These are phyloP conservation scores for Ceratobasidium theobromae DNA, from an alignment of 1,284 basidiomycete species.

Conservation along the genomic window DNA sequence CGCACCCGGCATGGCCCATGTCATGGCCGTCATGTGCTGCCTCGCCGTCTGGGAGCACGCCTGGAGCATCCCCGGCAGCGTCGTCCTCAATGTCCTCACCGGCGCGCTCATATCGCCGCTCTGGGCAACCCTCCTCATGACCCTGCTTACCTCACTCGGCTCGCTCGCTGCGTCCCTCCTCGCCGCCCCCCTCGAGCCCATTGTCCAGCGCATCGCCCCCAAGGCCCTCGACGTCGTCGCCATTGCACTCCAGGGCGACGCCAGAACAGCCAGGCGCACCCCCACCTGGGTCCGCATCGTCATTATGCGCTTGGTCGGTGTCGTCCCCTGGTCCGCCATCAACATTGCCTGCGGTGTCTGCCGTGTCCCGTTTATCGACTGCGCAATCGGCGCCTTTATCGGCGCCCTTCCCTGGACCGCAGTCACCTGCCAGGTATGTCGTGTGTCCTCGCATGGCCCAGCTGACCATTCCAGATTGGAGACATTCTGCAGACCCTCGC, in stretches of 20 bases:
- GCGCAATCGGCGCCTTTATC: slow-evolving; percentile 78
- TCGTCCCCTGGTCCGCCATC: slow-evolving; percentile 92
- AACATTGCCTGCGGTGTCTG: slow-evolving; percentile 93
- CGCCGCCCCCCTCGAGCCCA: slow-evolving; percentile 78
- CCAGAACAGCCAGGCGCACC: slow-evolving; percentile 46
- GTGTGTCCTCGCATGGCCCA: slow-evolving; percentile 6
- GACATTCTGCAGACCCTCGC: slow-evolving; percentile 70
- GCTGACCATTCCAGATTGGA: slow-evolving; percentile 54
- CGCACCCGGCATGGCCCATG: slow-evolving; percentile 60
- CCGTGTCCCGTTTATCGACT: slow-evolving; percentile 72
- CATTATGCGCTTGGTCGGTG: slow-evolving; percentile 80
- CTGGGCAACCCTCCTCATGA: slow-evolving; percentile 75
- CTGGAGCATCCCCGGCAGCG: slow-evolving; percentile 90
- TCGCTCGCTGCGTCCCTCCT: slow-evolving; percentile 77
- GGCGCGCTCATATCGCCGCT: slow-evolving; percentile 81
- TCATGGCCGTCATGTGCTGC: slow-evolving; percentile 79
- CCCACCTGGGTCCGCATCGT: slow-evolving; percentile 82
- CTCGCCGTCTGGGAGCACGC: slow-evolving; percentile 91
- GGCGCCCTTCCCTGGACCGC: slow-evolving; percentile 79
- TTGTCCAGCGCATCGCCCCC: slow-evolving; percentile 77
- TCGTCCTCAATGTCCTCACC: slow-evolving; percentile 88
- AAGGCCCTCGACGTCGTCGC: slow-evolving; percentile 80
- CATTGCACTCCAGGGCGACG: slow-evolving; percentile 60
- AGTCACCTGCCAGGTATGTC: slow-evolving; percentile 75
- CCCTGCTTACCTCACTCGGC: slow-evolving; percentile 81